phyloP scores from a whole-genome alignment of 441 rosid genomes.

The Breynia disticha region DNA sequence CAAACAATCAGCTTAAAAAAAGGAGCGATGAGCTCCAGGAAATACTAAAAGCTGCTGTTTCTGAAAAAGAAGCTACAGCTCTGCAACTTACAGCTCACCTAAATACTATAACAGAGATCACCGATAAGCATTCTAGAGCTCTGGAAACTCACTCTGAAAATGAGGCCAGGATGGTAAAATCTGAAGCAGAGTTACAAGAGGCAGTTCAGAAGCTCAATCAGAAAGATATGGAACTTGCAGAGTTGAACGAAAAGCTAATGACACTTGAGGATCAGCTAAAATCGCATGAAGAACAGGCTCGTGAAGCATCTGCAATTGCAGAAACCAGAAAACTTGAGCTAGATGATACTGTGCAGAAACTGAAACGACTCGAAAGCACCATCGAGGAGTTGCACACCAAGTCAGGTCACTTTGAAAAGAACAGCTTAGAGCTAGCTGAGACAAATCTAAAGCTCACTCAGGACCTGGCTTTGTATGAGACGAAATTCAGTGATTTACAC shows the following conservation, averaged over 20 bases:
- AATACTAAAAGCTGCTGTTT: constrained; percentile 38
- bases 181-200: constrained; percentile 46
- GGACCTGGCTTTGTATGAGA: constrained; percentile 56
- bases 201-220: constrained; percentile 34
- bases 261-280: constrained; percentile 47
- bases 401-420: constrained; percentile 54
- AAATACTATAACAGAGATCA: constrained; percentile 34
- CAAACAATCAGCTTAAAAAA: constrained; percentile 66
- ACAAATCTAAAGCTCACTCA: constrained; percentile 66
- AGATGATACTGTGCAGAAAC: constrained; percentile 45
- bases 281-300: constrained; percentile 39
- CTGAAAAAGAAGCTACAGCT: constrained; percentile 57
- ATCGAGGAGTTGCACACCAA: constrained; percentile 53
- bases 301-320: constrained; percentile 43
- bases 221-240: constrained; percentile 46
- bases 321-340: constrained; percentile 52
- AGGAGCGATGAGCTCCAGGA: constrained; percentile 69
- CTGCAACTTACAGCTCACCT: constrained; percentile 45
- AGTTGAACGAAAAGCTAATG: constrained; percentile 51
- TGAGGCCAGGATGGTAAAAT: constrained; percentile 32
- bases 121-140: constrained; percentile 49
- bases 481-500: constrained; percentile 50
- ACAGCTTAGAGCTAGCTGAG: constrained; percentile 64
- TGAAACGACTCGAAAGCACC: constrained; percentile 50
- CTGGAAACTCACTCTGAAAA: constrained; percentile 41